phyloP scores from a whole-genome alignment of 208 protist species.

The Phytomonas sp. region DNA sequence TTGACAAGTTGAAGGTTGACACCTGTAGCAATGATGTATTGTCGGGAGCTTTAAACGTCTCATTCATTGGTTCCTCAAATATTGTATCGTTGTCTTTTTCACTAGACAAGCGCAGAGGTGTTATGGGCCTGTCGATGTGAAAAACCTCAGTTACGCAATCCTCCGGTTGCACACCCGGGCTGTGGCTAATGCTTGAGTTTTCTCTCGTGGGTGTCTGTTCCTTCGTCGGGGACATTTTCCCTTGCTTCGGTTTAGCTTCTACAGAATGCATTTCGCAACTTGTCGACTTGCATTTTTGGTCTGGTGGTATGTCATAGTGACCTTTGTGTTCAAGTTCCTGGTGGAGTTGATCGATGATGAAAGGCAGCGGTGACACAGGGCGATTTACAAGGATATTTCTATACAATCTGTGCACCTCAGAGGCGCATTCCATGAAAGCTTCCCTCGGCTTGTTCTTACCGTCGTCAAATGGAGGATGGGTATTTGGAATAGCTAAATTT shows the following conservation, averaged over 20 bases:
- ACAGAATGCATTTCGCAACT: not conserved
- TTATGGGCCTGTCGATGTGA: not conserved
- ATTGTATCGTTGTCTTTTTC: not conserved
- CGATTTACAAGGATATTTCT: conserved; percentile 1
- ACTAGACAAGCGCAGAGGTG: not conserved
- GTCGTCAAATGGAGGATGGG: not conserved
- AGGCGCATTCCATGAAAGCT: not conserved
- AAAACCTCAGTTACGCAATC: not conserved
- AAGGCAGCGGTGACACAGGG: not conserved
- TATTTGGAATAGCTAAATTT: not conserved
- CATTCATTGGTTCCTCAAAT: not conserved
- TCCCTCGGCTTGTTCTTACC: not conserved
- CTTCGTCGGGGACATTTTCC: not conserved
- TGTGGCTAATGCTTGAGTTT: not conserved
- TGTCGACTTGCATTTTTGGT: not conserved
- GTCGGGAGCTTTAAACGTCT: not conserved
- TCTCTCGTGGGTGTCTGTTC: not conserved
- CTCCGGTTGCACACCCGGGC: not conserved
- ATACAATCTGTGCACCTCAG: not conserved
- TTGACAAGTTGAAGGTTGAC: not conserved
- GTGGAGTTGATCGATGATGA: not conserved
- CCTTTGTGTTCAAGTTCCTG: not conserved
- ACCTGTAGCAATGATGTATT: not conserved
- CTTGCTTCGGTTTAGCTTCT: not conserved
- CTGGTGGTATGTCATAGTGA: not conserved